phyloP scores from a whole-genome alignment of 805 yeast species.

The Saturnispora ahearnii region DNA sequence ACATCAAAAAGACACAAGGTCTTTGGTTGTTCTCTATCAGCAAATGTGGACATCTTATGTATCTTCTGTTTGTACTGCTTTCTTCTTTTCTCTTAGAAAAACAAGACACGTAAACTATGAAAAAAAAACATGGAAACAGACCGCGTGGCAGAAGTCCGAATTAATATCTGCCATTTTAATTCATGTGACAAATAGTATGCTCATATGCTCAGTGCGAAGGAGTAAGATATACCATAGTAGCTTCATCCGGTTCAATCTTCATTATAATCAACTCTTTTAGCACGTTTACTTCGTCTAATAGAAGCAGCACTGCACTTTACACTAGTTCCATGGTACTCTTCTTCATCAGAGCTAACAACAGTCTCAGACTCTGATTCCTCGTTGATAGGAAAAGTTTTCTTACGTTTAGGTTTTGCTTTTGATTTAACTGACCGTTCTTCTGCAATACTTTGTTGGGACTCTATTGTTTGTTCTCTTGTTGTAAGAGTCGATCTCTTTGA shows the following conservation, averaged over 20 bases:
- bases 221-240: not conserved
- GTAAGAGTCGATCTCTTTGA: not conserved
- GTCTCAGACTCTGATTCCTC: slow-evolving; percentile 3
- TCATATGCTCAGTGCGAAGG: slow-evolving; percentile 3
- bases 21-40: slow-evolving; percentile 73
- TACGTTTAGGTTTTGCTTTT: not conserved
- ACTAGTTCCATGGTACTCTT: not conserved
- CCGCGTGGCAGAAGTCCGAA: slow-evolving; percentile 2
- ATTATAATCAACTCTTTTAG: not conserved
- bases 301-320: not conserved
- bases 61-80: not conserved
- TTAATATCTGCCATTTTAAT: not conserved
- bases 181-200: not conserved
- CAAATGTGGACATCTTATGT: slow-evolving; percentile 32
- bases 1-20: slow-evolving; percentile 92
- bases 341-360: slow-evolving; percentile 2
- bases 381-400: not conserved
- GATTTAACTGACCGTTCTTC: not conserved
- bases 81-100: not conserved
- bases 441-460: not conserved
- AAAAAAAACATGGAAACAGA: not conserved
- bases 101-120: not conserved
- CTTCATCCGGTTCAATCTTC: not conserved
- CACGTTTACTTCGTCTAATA: slow-evolving; percentile 3
- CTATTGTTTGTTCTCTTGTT: not conserved